Evolutionary conservation across 1,284 basidiomycete species (phyloP), one percentile per base, ranked within the genome.

Genomic region (Bondarzewia mesenterica): DNA sequence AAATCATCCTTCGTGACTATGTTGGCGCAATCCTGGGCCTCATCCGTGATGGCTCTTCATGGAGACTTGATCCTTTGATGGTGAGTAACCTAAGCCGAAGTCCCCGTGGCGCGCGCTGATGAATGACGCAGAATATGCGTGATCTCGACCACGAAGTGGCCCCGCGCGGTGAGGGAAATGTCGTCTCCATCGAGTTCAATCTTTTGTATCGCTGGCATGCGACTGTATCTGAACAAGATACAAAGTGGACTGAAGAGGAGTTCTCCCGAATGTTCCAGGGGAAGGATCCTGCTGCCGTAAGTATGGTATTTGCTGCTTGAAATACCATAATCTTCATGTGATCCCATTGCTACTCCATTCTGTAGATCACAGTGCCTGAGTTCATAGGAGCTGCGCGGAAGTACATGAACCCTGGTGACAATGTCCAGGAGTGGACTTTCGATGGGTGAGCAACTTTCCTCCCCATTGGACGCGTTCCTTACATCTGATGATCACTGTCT

Each of bases 191-290:
- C 44, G 88, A 90, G 61, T 87, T 87, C 65, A 87, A 85, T 58
- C 65, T 85, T 6, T 65, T 87, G 14, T 88, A 87, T 60, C 69
- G 78, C 41, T 90, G 87, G 88, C 88, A 91, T 58, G 70, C 85
- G 12, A 73, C 82, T 1, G 62, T 84, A 7, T 84, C 82, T 2
- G 53, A 72, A 51, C 51, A 72, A 42, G 86, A 91, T 59, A 72
- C 74, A 1, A 42, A 65, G 29, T 89, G 85, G 85, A 75, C 77
- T 1, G 71, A 77, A 48, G 54, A 65, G 2, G 45, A 66, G 14
- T 80, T 89, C 60, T 59, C 61, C 10, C 45, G 64, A 3, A 50
- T 74, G 8, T 77, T 86, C 49, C 52, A 62, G 2, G 67, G 63
- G 8, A 62, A 65, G 49, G 67, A 77, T 44, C 65, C 68, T 18